Percentiles rank a stretch among this genome's conserved stretches.
Conservation (phyloP, 1,284 basidiomycete species). For the Rhizoctonia solani region DNA sequence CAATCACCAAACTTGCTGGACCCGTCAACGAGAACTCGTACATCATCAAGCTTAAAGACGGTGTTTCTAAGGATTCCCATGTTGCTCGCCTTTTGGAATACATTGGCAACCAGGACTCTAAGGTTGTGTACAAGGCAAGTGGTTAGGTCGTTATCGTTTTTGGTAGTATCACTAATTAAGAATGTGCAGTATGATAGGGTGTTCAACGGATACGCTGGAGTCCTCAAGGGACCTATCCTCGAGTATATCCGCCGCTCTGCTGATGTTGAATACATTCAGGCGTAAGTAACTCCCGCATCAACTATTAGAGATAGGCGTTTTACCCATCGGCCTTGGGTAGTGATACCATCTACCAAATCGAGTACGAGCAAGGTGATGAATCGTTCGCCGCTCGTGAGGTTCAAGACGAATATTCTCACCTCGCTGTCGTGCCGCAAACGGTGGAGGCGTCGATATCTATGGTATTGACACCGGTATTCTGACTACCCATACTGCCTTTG, state of each 20-base stretch:
- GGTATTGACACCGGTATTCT: too few species aligned
- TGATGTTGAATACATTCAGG: background rate
- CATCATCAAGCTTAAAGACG: slow-evolving; percentile 11
- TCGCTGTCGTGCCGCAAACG: too few species aligned
- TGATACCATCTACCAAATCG: background rate
- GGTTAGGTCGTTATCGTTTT: background rate
- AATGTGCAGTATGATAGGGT: slow-evolving; percentile 8
- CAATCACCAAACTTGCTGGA: background rate
- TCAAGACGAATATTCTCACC: too few species aligned
- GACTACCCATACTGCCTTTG: too few species aligned
- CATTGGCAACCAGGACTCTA: background rate
- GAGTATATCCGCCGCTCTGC: background rate
- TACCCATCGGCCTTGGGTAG: background rate
- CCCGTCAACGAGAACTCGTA: background rate
- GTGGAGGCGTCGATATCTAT: too few species aligned
- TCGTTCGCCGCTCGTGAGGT: too few species aligned
- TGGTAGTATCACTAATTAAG: background rate
- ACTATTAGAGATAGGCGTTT: background rate
- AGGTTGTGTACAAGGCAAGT: background rate
- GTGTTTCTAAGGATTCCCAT: background rate
- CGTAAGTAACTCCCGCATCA: background rate
- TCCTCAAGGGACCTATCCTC: background rate
- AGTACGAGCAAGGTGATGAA: too few species aligned
- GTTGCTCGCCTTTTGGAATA: background rate
- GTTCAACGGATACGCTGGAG: slow-evolving; percentile 35